phyloP scores from a whole-genome alignment of 768 basidiomycete genomes.

The Exidia glandulosa region DNA sequence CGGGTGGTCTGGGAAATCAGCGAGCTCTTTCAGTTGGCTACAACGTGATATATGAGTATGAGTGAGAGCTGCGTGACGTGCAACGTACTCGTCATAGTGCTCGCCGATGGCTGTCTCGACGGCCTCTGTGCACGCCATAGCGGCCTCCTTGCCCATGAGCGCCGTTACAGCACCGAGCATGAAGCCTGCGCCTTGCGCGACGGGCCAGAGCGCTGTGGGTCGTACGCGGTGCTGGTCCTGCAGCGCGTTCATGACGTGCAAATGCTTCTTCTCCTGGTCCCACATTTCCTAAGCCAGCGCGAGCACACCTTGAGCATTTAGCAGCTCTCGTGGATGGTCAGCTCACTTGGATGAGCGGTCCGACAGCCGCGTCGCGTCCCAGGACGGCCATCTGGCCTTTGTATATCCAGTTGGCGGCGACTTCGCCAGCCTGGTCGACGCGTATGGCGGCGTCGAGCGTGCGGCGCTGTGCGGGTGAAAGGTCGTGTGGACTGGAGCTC shows the following conservation, averaged over 20 bases:
- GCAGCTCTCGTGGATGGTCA: background rate
- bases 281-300: conserved; percentile 74
- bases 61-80: background rate
- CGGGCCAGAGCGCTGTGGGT: conserved; percentile 72
- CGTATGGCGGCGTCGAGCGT: conserved; percentile 60
- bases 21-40: conserved; percentile 76
- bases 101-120: conserved; percentile 97
- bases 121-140: conserved; percentile 98
- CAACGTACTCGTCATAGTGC: conserved; percentile 92
- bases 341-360: conserved; percentile 65
- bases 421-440: conserved; percentile 92
- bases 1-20: conserved; percentile 55
- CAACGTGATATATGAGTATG: background rate
- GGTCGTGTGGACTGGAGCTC: conserved; percentile 34
- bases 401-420: conserved; percentile 96
- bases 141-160: conserved; percentile 81
- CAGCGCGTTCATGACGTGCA: conserved; percentile 75
- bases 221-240: conserved; percentile 74
- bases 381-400: conserved; percentile 73
- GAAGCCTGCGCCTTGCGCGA: conserved; percentile 81
- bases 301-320: background rate
- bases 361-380: conserved; percentile 41
- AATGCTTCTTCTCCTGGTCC: conserved; percentile 90
- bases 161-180: conserved; percentile 79
- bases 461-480: conserved; percentile 38